phyloP scores from a whole-genome alignment of 768 basidiomycete genomes.

The Termitomyces sp. region DNA sequence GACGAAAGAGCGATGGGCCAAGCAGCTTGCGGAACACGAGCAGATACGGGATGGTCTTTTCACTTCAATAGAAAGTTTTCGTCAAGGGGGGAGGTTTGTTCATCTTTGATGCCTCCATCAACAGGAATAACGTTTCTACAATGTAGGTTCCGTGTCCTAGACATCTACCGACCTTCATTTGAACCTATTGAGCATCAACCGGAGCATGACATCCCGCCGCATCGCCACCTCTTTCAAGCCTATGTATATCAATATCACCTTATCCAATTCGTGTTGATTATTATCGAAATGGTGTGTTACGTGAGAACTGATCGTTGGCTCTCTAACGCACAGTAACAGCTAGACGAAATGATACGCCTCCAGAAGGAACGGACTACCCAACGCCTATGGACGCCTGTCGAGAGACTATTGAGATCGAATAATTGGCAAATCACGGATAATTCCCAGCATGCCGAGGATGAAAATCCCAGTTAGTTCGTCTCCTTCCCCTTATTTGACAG shows the following conservation, averaged over 20 bases:
- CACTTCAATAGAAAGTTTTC: constrained; percentile 38
- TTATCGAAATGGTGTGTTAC: constrained; percentile 35
- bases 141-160: constrained; percentile 42
- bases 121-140: not conserved
- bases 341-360: constrained; percentile 49
- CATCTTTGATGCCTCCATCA: not conserved
- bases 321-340: constrained; percentile 32
- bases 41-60: constrained; percentile 30
- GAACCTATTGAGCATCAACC: constrained; percentile 21
- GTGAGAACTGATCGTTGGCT: not conserved
- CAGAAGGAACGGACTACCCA: constrained; percentile 38
- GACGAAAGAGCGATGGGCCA: constrained; percentile 23
- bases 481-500: not conserved
- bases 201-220: constrained; percentile 44
- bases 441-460: constrained; percentile 50
- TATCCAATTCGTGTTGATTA: constrained; percentile 29
- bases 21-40: constrained; percentile 30
- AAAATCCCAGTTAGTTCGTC: constrained; percentile 52
- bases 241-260: constrained; percentile 66
- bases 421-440: constrained; percentile 41
- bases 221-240: constrained; percentile 68
- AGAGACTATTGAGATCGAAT: constrained; percentile 34
- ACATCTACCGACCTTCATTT: constrained; percentile 54
- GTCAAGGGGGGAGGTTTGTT: constrained; percentile 42
- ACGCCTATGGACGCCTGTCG: constrained; percentile 54